Percentiles rank a stretch among this genome's conserved stretches.
phyloP scores from a whole-genome alignment of 2,329 filamentous ascomycete genomes.

The Aureobasidium namibiae region DNA sequence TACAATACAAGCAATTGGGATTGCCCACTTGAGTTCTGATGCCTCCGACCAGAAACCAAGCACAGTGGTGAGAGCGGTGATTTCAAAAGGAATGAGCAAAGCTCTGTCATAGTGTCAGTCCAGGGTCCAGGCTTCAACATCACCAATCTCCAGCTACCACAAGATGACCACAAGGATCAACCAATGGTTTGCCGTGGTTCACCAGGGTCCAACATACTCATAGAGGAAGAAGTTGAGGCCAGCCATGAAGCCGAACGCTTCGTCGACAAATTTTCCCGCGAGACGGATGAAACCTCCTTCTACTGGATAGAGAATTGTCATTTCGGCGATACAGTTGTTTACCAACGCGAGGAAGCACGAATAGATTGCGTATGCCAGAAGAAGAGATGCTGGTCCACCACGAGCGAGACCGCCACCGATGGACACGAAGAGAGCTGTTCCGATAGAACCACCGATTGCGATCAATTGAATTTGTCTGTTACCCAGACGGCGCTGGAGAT shows the following conservation, averaged over 20 bases:
- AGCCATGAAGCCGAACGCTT: conserved; percentile 49
- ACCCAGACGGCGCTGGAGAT: conserved; percentile 41
- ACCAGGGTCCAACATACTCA: conserved; percentile 23
- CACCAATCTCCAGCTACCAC: too few species aligned
- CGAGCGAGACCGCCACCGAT: conserved; percentile 48
- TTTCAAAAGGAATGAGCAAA: conserved; percentile 41
- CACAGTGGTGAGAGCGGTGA: conserved; percentile 33
- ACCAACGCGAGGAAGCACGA: conserved; percentile 48
- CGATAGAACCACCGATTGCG: conserved; percentile 23
- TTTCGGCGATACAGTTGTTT: conserved; percentile 58
- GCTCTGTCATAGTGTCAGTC: not conserved
- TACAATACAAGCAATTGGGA: conserved; percentile 11
- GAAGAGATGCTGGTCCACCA: conserved; percentile 44
- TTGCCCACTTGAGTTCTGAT: conserved; percentile 33
- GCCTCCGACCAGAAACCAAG: conserved; percentile 32
- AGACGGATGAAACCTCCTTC: conserved; percentile 54
- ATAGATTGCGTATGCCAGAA: conserved; percentile 53
- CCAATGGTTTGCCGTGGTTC: too few species aligned
- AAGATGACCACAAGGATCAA: too few species aligned
- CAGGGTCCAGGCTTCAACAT: too few species aligned
- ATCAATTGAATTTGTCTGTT: conserved; percentile 36
- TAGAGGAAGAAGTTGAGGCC: conserved; percentile 45
- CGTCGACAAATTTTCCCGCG: conserved; percentile 54
- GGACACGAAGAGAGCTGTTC: conserved; percentile 27
- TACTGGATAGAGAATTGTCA: conserved; percentile 54